Percentiles rank a stretch among this genome's conserved stretches.
These are phyloP conservation scores for Tetradesmus obliquus DNA, from an alignment of 139 green algal genomes.

Conservation along the genomic window DNA sequence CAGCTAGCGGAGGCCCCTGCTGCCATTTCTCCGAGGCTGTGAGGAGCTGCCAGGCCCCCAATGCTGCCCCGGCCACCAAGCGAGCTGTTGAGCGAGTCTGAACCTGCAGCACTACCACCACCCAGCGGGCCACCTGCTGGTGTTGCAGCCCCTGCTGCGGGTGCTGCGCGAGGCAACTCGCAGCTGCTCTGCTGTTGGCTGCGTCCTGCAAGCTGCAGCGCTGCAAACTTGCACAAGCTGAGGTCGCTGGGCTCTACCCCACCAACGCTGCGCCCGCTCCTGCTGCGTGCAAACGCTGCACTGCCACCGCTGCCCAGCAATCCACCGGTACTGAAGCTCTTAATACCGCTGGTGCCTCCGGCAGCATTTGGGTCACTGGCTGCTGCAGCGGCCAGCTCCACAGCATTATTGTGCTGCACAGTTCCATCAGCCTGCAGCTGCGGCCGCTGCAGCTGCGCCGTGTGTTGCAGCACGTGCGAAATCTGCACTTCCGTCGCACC, in stretches of 20 bases:
- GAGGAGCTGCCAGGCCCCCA: background rate
- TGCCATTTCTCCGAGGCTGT: background rate
- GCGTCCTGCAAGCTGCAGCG: background rate
- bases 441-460: constrained; percentile 19
- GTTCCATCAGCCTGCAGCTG: background rate
- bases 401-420: background rate
- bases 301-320: background rate
- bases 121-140: background rate
- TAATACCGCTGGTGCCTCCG: background rate
- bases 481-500: constrained; percentile 52
- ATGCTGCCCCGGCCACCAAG: background rate
- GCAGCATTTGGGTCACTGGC: background rate
- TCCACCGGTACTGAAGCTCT: background rate
- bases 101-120: background rate
- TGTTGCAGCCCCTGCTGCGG: background rate
- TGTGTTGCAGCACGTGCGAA: constrained; percentile 40
- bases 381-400: constrained; percentile 3
- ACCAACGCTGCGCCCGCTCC: background rate
- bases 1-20: background rate
- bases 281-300: background rate
- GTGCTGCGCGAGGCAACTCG: background rate
- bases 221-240: constrained; percentile 7
- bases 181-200: background rate
- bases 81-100: background rate
- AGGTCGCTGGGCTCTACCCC: background rate